Percentiles rank a stretch among this genome's conserved stretches.
Evolutionary conservation across 768 basidiomycete species (phyloP).

Genomic region (Boletales sp.): DNA sequence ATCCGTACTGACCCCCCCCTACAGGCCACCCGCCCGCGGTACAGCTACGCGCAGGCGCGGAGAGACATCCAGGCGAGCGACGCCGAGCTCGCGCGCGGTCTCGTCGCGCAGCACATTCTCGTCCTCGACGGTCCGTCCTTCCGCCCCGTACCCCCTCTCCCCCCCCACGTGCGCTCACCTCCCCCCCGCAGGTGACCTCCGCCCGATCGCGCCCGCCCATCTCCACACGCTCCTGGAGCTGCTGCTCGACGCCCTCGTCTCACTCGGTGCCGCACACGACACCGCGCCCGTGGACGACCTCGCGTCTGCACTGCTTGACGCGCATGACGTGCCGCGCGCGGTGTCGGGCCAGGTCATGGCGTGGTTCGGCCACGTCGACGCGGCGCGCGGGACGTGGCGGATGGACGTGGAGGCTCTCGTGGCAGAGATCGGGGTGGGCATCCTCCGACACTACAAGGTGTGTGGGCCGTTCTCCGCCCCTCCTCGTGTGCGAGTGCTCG

Average conservation of each 20-base stretch:
- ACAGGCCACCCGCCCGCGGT: conserved; percentile 41
- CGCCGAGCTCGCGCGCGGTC: conserved; percentile 58
- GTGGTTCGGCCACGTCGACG: conserved; percentile 71
- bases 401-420: conserved; percentile 62
- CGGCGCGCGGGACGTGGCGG: conserved; percentile 50
- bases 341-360: conserved; percentile 68
- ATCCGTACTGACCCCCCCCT: not conserved
- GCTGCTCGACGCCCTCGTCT: conserved; percentile 71
- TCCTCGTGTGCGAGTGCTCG: not conserved
- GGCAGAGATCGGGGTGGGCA: conserved; percentile 71
- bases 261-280: conserved; percentile 49
- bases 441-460: conserved; percentile 64
- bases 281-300: conserved; percentile 60
- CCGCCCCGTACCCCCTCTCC: not conserved
- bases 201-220: conserved; percentile 65
- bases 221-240: conserved; percentile 71
- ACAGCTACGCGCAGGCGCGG: conserved; percentile 54
- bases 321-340: conserved; percentile 63
- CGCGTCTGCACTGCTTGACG: conserved; percentile 56
- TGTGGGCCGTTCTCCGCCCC: conserved; percentile 29
- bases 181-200: conserved; percentile 52
- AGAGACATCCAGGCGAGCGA: conserved; percentile 80
- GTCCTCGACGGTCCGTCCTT: conserved; percentile 54
- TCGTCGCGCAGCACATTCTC: conserved; percentile 70
- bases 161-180: not conserved